Conservation (phyloP, 1,139 yeast genomes). For the Spathaspora sp. region DNA sequence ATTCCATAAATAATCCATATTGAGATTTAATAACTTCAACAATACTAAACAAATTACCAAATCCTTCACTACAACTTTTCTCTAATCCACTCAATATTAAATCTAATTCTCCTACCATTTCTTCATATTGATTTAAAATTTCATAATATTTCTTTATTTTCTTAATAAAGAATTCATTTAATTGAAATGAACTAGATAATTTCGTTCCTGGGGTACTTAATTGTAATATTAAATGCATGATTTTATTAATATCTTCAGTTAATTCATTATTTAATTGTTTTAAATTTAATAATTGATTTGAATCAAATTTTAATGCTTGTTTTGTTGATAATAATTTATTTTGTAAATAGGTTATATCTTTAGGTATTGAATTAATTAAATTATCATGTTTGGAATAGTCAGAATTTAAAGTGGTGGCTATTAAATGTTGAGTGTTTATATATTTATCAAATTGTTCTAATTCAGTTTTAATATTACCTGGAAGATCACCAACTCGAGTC, state of each 20-base stretch:
- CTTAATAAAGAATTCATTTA: constrained; percentile 47
- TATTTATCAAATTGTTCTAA: constrained; percentile 81
- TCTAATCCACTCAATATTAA: constrained; percentile 44
- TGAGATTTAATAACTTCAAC: constrained; percentile 76
- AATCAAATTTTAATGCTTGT: constrained; percentile 59
- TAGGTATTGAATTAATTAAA: constrained; percentile 75
- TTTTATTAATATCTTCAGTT: constrained; percentile 65
- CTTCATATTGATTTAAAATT: constrained; percentile 68
- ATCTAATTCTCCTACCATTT: constrained; percentile 72
- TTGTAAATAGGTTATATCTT: constrained; percentile 73
- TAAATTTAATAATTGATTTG: constrained; percentile 33
- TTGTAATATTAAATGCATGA: constrained; percentile 65
- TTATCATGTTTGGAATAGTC: constrained; percentile 66
- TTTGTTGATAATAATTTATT: constrained; percentile 62
- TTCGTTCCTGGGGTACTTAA: constrained; percentile 68
- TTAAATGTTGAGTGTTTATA: constrained; percentile 78
- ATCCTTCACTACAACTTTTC: constrained; percentile 43
- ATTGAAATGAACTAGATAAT: constrained; percentile 52
- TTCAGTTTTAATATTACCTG: constrained; percentile 68
- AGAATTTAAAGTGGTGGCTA: constrained; percentile 74
- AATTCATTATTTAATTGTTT: constrained; percentile 55
- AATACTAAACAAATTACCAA: constrained; percentile 55
- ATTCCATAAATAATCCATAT: constrained; percentile 82
- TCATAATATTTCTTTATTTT: constrained; percentile 69
- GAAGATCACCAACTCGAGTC: constrained; percentile 85